These are phyloP conservation scores for Yamadazyma taylorii DNA, from an alignment of 1,139 yeast species.

Conservation along the genomic window DNA sequence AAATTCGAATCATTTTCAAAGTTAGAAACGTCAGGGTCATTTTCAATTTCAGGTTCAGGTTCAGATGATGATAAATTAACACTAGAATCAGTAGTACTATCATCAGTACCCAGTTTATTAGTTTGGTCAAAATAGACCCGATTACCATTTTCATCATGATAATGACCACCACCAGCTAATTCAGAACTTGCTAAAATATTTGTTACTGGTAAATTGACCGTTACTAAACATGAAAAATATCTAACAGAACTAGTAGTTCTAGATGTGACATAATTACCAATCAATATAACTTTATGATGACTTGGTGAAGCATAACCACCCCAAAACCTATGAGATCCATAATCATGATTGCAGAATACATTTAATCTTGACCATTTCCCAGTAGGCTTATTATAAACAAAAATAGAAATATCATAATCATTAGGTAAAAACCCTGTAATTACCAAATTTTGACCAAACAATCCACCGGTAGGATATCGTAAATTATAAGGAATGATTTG, in stretches of 20 bases:
- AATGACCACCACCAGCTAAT: conserved; percentile 30
- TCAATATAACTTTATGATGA: conserved; percentile 62
- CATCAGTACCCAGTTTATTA: conserved; percentile 17
- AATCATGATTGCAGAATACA: conserved; percentile 54
- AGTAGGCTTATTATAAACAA: conserved; percentile 59
- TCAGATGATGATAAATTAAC: conserved; percentile 8
- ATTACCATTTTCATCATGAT: conserved; percentile 22
- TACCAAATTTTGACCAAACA: conserved; percentile 61
- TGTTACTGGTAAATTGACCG: conserved; percentile 66
- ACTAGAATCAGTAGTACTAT: conserved; percentile 14
- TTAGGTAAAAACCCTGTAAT: conserved; percentile 57
- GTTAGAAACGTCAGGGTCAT: not conserved
- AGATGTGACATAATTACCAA: conserved; percentile 54
- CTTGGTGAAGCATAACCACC: conserved; percentile 73
- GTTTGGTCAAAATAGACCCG: conserved; percentile 19
- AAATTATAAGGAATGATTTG: conserved; percentile 37
- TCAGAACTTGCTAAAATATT: conserved; percentile 54
- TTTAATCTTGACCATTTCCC: conserved; percentile 67
- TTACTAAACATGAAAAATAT: conserved; percentile 55
- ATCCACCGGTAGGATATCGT: conserved; percentile 57
- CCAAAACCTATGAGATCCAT: conserved; percentile 61
- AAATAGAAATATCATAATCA: conserved; percentile 57
- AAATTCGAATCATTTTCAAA: no score
- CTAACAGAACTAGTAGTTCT: conserved; percentile 54
- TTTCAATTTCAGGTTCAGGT: conserved; percentile 7